These are phyloP conservation scores for Selaginella tamariscina DNA, from an alignment of 75 land plant species.

Conservation along the genomic window DNA sequence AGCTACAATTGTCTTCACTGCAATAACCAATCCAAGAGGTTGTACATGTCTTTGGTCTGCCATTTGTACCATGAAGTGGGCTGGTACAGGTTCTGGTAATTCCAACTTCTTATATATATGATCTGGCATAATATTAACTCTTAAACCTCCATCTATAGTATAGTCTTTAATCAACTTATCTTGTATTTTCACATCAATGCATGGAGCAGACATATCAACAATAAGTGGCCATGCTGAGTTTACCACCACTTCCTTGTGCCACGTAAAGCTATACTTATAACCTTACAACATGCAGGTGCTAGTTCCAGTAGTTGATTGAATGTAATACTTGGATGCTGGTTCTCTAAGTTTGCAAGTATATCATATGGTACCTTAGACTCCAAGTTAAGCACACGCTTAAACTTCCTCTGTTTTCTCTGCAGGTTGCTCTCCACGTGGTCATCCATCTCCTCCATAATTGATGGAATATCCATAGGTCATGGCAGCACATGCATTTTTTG, in stretches of 20 bases:
- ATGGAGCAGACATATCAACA: neutral
- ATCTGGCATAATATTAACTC: conserved; percentile 4
- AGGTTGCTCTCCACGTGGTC: no score
- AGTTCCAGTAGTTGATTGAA: neutral
- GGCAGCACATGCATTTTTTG: no score
- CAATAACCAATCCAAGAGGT: neutral
- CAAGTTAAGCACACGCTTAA: neutral
- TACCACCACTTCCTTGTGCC: neutral
- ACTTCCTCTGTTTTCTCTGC: no score
- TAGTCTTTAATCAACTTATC: neutral
- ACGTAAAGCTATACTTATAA: neutral
- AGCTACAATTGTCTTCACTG: neutral
- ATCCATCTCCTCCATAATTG: no score
- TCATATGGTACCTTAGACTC: neutral
- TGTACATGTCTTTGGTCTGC: neutral
- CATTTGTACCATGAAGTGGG: neutral
- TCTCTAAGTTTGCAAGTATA: neutral
- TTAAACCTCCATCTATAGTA: neutral
- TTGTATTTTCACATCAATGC: no score
- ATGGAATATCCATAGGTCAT: no score
- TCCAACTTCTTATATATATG: neutral
- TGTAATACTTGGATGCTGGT: neutral
- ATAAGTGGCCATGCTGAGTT: neutral
- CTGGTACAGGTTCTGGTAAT: neutral
- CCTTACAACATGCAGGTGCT: neutral